phyloP scores from a whole-genome alignment of 305 asterid genomes.

The Fraxinus greggii region DNA sequence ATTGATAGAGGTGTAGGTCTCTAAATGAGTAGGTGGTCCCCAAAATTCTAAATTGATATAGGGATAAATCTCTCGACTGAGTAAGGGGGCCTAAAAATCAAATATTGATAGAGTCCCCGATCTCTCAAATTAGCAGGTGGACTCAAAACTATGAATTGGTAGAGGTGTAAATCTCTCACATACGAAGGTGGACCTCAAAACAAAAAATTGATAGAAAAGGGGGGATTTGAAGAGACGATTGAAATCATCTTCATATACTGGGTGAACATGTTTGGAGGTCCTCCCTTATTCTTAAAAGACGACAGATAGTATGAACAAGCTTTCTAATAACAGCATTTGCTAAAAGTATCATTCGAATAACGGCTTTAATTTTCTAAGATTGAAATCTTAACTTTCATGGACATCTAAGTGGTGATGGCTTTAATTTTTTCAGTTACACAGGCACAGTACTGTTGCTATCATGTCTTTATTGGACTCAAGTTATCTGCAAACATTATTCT shows the following conservation, averaged over 20 bases:
- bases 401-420: neutral
- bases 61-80: neutral
- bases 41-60: neutral
- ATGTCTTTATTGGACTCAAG: neutral
- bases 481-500: conserved; percentile 4
- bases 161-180: neutral
- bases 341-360: neutral
- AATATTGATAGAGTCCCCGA: neutral
- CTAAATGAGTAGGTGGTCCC: neutral
- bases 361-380: neutral
- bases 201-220: neutral
- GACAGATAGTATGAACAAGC: neutral
- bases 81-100: neutral
- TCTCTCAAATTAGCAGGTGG: neutral
- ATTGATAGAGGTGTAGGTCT: neutral
- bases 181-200: neutral
- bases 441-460: neutral
- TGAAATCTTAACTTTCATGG: neutral
- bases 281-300: neutral
- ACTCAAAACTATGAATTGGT: neutral
- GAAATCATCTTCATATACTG: neutral
- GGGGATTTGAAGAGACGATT: neutral
- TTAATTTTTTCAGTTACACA: too few relatives aligned
- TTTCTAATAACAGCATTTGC: neutral
- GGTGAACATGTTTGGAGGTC: neutral